phyloP scores from a whole-genome alignment of 176 grass and related monocot species.

The Oryza meyeriana region DNA sequence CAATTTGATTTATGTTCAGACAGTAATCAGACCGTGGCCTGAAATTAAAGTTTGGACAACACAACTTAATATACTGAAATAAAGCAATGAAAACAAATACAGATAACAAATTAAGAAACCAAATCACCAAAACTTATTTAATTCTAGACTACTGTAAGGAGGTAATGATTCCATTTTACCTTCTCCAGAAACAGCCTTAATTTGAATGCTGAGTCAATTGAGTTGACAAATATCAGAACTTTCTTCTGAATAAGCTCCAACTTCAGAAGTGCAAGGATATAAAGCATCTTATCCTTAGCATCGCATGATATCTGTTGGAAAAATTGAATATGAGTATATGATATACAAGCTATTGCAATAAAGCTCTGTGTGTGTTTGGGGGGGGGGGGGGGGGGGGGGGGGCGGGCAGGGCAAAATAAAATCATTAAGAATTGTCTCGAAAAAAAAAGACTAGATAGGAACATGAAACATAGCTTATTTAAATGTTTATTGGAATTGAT shows the following conservation, averaged over 20 bases:
- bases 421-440: conserved; percentile 7
- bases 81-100: not conserved
- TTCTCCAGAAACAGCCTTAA: conserved; percentile 85
- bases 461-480: conserved; percentile 7
- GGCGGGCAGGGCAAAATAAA: not conserved
- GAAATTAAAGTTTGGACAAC: not conserved
- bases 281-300: conserved; percentile 75
- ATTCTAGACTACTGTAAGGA: not conserved
- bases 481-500: not conserved
- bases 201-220: conserved; percentile 94
- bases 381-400: too few relatives aligned
- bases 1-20: not conserved
- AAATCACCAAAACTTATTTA: conserved; percentile 11
- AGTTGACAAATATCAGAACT: conserved; percentile 94
- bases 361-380: too few relatives aligned
- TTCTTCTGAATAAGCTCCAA: conserved; percentile 94
- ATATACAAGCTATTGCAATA: not conserved
- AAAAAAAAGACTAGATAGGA: not conserved
- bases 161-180: conserved; percentile 43
- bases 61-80: conserved; percentile 1
- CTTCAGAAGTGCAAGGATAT: conserved; percentile 76
- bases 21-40: not conserved
- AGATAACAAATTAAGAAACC: not conserved
- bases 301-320: conserved; percentile 72
- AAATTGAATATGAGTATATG: not conserved